Base-by-base conservation (phyloP, 495 filamentous ascomycete species). In the Daldinia childiae region DNA sequence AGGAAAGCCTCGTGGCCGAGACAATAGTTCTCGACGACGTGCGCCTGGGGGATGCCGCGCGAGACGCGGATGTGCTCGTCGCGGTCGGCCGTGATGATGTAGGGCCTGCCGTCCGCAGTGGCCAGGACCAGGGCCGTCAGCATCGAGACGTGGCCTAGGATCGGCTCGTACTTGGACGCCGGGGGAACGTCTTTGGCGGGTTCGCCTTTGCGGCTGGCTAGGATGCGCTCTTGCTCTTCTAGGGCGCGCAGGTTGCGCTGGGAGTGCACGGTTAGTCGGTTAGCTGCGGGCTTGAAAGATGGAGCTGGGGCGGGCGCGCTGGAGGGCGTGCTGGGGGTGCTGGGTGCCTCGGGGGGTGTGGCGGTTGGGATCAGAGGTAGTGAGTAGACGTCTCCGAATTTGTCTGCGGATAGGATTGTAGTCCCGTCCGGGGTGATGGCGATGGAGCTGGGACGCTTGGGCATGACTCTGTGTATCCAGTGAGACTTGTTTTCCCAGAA, bases 21-120 rank as follows among this genome's bases (percentile, higher is more conserved):
- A 72, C 94, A 97, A 77, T 90, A 97, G 1, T 84, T 84, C 76
- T 98, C 95, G 77, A 97, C 96, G 66, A 98, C 82, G 75, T 97
- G 91, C 3, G 91, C 83, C 79, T 98, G 93, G 6, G 94, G 93
- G 19, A 89, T 82, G 4, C 90, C 92, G 62, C 95, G 86, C 27
- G 95, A 95, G 8, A 99, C 85, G 59, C 95, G 93, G 73, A 99
- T 97, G 77, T 98, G 96, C 83, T 99, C 95, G 82, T 99, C 95
- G 61, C 95, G 89, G 81, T 99, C 95, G 19, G 90, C 91, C 7
- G 94, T 97, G 69, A 99, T 76, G 68, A 98, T 91, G 77, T 95
- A 97, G 45, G 78, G 82, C 58, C 88, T 81, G 4, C 77, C 76
- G 26, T 81, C 58, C 5, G 74, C 64, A 4, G 27, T 6, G 4